Conservation (phyloP, 106 monocot species). For the Platanthera guangdongensis region DNA sequence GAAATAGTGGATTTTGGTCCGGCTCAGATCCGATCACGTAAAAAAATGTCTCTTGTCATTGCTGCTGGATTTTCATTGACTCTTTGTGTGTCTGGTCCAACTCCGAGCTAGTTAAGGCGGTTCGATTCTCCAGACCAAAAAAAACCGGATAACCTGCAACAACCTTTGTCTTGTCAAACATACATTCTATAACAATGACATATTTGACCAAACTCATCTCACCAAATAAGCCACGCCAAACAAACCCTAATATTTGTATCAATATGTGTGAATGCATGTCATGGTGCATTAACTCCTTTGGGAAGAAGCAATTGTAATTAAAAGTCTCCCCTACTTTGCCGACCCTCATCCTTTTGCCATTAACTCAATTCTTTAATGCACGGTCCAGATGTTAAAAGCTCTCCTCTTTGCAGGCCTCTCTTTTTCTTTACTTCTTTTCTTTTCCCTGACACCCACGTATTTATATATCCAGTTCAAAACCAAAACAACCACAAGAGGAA, state of each 20-base stretch:
- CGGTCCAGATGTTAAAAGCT: background rate
- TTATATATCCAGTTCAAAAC: background rate
- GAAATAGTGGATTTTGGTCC: too few species aligned
- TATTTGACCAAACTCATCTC: too few species aligned
- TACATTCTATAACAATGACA: too few species aligned
- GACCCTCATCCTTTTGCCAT: background rate
- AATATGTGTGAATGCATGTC: background rate
- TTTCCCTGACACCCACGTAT: background rate
- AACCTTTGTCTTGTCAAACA: too few species aligned
- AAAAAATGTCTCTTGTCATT: too few species aligned
- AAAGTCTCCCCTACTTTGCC: background rate
- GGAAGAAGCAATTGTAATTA: background rate
- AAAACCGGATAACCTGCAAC: too few species aligned
- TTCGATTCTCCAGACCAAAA: too few species aligned
- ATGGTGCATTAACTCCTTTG: background rate
- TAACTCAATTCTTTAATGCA: background rate
- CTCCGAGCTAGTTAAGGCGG: too few species aligned
- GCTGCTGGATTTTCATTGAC: too few species aligned
- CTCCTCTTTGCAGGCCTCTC: background rate
- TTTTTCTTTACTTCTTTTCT: background rate
- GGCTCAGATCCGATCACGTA: too few species aligned
- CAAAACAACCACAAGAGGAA: background rate
- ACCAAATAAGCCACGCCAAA: too few species aligned
- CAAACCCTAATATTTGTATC: background rate
- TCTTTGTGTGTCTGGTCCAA: too few species aligned